Evolutionary conservation across 768 basidiomycete genomes (phyloP).

Genomic region (Phallus indusiatus): DNA sequence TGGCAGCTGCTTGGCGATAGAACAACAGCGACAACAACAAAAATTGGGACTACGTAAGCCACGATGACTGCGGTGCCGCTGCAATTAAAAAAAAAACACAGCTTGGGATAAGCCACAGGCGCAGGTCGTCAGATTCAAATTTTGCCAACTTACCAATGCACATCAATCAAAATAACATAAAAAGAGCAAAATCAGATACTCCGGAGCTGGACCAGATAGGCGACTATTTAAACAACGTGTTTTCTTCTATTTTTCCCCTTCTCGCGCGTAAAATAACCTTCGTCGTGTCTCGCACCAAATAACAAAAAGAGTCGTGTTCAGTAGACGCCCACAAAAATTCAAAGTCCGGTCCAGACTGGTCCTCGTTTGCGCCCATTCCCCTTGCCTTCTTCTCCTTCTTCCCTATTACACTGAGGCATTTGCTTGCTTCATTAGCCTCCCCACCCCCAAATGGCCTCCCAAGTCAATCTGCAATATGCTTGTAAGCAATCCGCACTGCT

Average conservation of each 20-base stretch:
- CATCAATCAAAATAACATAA: no score
- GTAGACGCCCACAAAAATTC: background rate
- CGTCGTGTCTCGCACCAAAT: no score
- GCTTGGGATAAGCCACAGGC: no score
- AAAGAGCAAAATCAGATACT: no score
- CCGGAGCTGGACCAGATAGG: no score
- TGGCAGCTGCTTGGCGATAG: background rate
- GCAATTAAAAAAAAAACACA: no score
- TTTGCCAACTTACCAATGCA: no score
- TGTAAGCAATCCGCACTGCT: conserved; percentile 41
- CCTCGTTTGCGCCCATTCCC: conserved; percentile 13
- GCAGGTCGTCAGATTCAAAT: no score
- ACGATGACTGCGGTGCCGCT: background rate
- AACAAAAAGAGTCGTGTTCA: background rate
- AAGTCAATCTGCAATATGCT: conserved; percentile 74
- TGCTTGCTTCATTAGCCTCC: conserved; percentile 19
- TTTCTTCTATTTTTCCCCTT: no score
- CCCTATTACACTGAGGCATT: conserved; percentile 19
- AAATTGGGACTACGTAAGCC: background rate
- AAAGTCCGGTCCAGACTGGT: background rate
- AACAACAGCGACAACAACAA: background rate
- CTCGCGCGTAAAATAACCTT: no score
- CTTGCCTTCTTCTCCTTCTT: conserved; percentile 24
- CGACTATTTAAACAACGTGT: no score
- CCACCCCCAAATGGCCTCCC: conserved; percentile 52